Evolutionary conservation across 257 asterid genomes (phyloP).

Genomic region (Solanum pinnatisectum): DNA sequence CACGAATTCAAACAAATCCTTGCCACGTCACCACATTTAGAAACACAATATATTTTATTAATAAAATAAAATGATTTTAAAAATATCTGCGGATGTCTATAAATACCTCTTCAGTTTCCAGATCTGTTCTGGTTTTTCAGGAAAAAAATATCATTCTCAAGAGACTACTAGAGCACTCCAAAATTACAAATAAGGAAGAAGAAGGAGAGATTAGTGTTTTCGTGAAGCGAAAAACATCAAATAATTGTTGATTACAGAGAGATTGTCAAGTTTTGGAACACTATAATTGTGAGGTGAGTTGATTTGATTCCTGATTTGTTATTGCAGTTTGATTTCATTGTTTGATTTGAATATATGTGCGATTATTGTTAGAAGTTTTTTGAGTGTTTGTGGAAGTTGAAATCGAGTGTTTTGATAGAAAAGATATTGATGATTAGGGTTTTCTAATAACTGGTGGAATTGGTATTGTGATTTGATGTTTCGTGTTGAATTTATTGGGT

Average conservation of each 20-base stretch:
- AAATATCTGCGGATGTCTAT: constrained; percentile 7
- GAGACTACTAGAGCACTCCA: neutral
- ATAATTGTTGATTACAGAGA: neutral
- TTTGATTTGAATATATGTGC: neutral
- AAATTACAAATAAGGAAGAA: neutral
- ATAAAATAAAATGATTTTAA: neutral
- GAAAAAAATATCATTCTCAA: neutral
- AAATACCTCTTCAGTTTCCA: neutral
- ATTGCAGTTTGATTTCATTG: neutral
- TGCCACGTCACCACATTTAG: constrained; percentile 14
- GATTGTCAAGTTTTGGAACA: neutral
- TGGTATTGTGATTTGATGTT: neutral
- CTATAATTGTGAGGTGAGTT: neutral
- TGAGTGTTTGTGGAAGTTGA: neutral
- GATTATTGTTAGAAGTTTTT: neutral
- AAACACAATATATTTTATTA: neutral
- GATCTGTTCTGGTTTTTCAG: rapidly evolving
- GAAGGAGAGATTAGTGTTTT: neutral
- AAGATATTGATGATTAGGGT: neutral
- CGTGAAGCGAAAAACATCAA: neutral
- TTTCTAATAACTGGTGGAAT: neutral
- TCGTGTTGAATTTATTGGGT: neutral
- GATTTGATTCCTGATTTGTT: neutral
- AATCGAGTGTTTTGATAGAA: neutral
- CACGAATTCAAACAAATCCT: neutral